phyloP scores from a whole-genome alignment of 148 eudicot species.

The Beta vulgaris region DNA sequence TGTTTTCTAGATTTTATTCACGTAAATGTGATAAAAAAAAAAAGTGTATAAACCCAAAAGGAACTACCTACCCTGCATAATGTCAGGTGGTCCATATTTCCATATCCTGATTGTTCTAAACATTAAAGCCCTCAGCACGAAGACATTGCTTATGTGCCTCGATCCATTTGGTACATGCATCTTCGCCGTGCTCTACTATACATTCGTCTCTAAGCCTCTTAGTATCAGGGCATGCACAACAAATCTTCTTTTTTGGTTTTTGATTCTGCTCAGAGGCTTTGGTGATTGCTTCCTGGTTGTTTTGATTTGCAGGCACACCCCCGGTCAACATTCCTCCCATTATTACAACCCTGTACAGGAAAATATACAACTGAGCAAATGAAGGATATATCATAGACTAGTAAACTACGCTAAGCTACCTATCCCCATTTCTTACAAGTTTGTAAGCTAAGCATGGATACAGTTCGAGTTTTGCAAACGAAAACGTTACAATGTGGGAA shows the following conservation, averaged over 20 bases:
- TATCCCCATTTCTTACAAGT: neutral
- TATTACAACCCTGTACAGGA: neutral
- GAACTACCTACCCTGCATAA: constrained; percentile 5
- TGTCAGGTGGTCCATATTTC: neutral
- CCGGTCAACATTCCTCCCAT: constrained; percentile 40
- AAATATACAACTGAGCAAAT: neutral
- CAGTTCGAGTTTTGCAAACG: too few relatives aligned
- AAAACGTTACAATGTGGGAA: too few relatives aligned
- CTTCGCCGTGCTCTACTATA: constrained; percentile 82
- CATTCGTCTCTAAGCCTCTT: constrained; percentile 92
- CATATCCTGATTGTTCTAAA: constrained; percentile 20
- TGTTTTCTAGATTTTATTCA: constrained; percentile 12
- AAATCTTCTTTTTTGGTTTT: constrained; percentile 93
- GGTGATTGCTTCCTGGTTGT: constrained; percentile 31
- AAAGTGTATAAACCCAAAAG: constrained; percentile 2
- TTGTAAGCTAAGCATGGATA: neutral
- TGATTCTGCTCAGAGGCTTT: constrained; percentile 36
- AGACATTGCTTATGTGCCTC: constrained; percentile 86
- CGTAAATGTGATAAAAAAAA: neutral
- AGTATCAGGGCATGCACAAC: constrained; percentile 96
- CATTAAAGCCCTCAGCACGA: constrained; percentile 91
- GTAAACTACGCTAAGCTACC: neutral
- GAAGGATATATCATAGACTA: neutral
- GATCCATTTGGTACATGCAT: constrained; percentile 78
- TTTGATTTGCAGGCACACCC: constrained; percentile 16